A percentile compares a stretch with the other conserved stretches of the same genome.
These are phyloP conservation scores for Lentinus tigrinus DNA, from an alignment of 768 basidiomycete species.

Conservation along the genomic window DNA sequence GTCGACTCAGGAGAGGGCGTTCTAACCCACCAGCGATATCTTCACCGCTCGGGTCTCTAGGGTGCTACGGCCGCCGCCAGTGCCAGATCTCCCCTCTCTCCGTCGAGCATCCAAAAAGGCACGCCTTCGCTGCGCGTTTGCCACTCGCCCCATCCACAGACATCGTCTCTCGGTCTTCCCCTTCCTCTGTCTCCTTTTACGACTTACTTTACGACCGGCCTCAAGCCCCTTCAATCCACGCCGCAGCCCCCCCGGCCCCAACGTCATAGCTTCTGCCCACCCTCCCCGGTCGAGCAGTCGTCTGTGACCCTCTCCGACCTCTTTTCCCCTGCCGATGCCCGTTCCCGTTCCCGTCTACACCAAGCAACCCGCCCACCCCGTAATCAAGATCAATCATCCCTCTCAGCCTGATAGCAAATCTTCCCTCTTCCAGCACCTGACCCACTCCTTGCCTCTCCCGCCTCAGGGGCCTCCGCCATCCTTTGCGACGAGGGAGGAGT, in stretches of 20 bases:
- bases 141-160: conserved; percentile 42
- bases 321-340: conserved; percentile 67
- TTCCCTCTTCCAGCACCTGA: conserved; percentile 52
- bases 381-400: conserved; percentile 57
- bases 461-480: conserved; percentile 63
- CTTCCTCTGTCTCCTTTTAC: conserved; percentile 46
- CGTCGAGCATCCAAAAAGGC: conserved; percentile 60
- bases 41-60: conserved; percentile 25
- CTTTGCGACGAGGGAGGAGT: conserved; percentile 67
- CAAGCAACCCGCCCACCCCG: conserved; percentile 60
- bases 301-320: conserved; percentile 41
- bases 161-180: conserved; percentile 21
- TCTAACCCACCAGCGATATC: conserved; percentile 25
- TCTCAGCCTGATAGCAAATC: conserved; percentile 38
- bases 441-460: conserved; percentile 57
- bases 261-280: conserved; percentile 17
- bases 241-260: conserved; percentile 37
- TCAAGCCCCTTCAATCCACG: conserved; percentile 35
- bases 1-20: conserved; percentile 35
- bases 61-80: conserved; percentile 21
- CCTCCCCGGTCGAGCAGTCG: conserved; percentile 38
- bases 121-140: conserved; percentile 93
- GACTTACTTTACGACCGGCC: conserved; percentile 70
- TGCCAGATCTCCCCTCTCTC: conserved; percentile 20
- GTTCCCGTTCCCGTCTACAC: conserved; percentile 72